Percentiles rank a stretch among this genome's conserved stretches.
These are phyloP conservation scores for Niveomyces coronatus DNA, from an alignment of 2,329 filamentous ascomycete genomes.

Conservation along the genomic window DNA sequence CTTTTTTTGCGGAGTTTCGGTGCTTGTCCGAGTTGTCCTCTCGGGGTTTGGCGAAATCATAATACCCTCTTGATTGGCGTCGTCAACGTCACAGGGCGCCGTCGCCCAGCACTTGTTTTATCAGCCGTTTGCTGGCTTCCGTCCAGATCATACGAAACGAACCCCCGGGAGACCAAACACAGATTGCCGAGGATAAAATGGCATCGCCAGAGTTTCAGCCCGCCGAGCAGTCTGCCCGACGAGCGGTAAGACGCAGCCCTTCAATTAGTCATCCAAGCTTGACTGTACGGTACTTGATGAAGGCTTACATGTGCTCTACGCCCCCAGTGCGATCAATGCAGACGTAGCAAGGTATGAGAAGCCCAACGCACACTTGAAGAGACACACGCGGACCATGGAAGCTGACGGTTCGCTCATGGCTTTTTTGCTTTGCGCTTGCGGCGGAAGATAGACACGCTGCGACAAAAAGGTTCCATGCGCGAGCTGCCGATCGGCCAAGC, in stretches of 20 bases:
- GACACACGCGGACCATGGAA: background rate
- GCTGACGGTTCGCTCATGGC: no score
- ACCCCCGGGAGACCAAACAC: no score
- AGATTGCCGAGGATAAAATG: background rate
- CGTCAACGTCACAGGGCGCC: no score
- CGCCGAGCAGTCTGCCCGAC: slow-evolving; percentile 5
- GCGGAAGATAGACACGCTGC: slow-evolving; percentile 27
- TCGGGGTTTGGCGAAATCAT: no score
- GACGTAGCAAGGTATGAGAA: slow-evolving; percentile 16
- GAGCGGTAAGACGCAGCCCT: slow-evolving; percentile 4
- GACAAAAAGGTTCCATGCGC: slow-evolving; percentile 49
- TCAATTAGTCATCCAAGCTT: background rate
- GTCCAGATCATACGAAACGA: no score
- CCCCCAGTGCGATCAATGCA: slow-evolving; percentile 24
- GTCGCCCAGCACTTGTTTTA: no score
- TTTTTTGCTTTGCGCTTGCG: no score
- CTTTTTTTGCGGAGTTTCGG: no score
- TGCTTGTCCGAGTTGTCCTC: no score
- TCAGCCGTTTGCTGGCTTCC: no score
- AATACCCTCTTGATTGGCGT: no score
- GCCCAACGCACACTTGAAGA: background rate
- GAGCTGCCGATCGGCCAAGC: slow-evolving; percentile 44
- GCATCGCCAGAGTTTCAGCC: slow-evolving; percentile 3
- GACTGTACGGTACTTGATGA: no score
- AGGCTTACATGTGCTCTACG: background rate